A percentile compares a stretch with the other conserved stretches of the same genome.
Conservation (phyloP, 805 yeast genomes). For the Saccharomycopsis javanensis region DNA sequence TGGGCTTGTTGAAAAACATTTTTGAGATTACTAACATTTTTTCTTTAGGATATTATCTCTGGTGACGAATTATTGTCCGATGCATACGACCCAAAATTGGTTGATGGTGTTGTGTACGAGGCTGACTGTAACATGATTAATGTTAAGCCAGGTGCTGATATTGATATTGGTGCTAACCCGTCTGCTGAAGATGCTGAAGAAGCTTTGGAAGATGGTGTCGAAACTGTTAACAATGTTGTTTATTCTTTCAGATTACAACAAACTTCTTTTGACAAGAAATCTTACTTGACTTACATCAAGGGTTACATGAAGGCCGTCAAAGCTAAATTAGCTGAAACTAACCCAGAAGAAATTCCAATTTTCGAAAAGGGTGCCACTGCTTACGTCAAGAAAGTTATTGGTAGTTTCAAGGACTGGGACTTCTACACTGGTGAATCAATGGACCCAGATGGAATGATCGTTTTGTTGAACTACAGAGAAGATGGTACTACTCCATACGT, state of each 20-base stretch:
- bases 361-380: slow-evolving; percentile 97
- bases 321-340: slow-evolving; percentile 77
- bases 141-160: slow-evolving; percentile 76
- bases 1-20: no score
- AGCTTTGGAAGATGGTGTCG: slow-evolving; percentile 72
- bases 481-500: slow-evolving; percentile 98
- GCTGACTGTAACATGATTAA: slow-evolving; percentile 92
- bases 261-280: slow-evolving; percentile 96
- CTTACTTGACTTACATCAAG: slow-evolving; percentile 93
- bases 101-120: slow-evolving; percentile 89
- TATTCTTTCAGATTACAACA: slow-evolving; percentile 97
- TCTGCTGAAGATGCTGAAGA: slow-evolving; percentile 93
- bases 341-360: slow-evolving; percentile 77
- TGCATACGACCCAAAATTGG: slow-evolving; percentile 84
- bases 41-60: slow-evolving; percentile 68
- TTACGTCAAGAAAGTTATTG: slow-evolving; percentile 92
- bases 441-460: slow-evolving; percentile 99
- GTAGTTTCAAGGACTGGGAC: slow-evolving; percentile 97
- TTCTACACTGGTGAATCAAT: slow-evolving; percentile 99
- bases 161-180: slow-evolving; percentile 99
- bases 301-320: slow-evolving; percentile 97
- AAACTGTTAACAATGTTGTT: slow-evolving; percentile 95
- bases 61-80: slow-evolving; percentile 95
- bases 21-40: slow-evolving; percentile 8
- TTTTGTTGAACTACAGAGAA: slow-evolving; percentile 98